A percentile compares a stretch with the other conserved stretches of the same genome.
These are phyloP conservation scores for Paecilomyces sp. DNA, from an alignment of 2,329 filamentous ascomycete species.

Conservation along the genomic window DNA sequence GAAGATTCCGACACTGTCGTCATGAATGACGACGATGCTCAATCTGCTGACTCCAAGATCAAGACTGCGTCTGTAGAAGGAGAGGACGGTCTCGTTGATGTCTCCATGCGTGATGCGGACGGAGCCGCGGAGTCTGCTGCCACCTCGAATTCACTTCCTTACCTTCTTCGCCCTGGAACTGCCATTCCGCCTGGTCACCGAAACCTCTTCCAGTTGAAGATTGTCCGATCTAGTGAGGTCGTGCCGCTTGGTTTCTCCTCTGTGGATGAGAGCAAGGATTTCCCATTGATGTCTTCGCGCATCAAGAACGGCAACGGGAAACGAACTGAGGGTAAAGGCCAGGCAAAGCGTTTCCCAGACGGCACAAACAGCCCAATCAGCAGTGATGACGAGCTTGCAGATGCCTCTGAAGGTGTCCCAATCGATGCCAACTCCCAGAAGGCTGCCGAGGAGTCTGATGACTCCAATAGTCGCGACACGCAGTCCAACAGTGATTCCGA, in stretches of 20 bases:
- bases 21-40: conserved; percentile 53
- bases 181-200: conserved; percentile 59
- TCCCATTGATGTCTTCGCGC: conserved; percentile 48
- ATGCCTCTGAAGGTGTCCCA: conserved; percentile 7
- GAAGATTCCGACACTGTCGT: conserved; percentile 64
- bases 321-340: conserved; percentile 8
- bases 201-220: conserved; percentile 70
- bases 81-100: conserved; percentile 84
- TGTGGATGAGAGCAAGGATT: conserved; percentile 52
- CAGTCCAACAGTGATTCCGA: conserved; percentile 20
- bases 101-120: conserved; percentile 67
- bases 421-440: conserved; percentile 7
- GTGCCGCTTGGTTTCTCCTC: conserved; percentile 65
- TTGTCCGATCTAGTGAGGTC: conserved; percentile 51
- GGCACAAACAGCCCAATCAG: conserved; percentile 17
- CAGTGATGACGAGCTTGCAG: conserved; percentile 24
- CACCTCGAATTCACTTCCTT: conserved; percentile 5
- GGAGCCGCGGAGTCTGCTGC: conserved; percentile 8
- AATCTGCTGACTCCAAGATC: conserved; percentile 63
- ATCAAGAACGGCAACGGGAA: conserved; percentile 18
- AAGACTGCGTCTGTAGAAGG: conserved; percentile 74
- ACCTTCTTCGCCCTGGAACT: conserved; percentile 45
- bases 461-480: conserved; percentile 11
- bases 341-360: conserved; percentile 5
- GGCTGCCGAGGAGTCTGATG: conserved; percentile 11